A percentile compares a stretch with the other conserved stretches of the same genome.
phyloP scores from a whole-genome alignment of 352 stramenopile species.

The Hyaloperonospora brassicae region DNA sequence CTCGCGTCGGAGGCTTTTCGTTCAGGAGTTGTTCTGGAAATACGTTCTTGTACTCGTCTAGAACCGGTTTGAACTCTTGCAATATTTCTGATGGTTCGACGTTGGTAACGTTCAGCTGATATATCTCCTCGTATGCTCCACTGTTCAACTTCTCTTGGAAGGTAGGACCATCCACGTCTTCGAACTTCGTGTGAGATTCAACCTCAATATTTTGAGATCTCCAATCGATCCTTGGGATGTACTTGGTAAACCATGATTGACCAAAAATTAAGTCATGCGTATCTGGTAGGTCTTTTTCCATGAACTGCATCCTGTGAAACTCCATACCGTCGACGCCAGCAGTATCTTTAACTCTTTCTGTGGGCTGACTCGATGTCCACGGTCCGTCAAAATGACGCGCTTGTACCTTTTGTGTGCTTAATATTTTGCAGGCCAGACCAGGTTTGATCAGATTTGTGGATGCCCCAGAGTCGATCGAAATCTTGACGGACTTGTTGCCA shows the following conservation, averaged over 20 bases:
- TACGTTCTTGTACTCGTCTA: constrained; percentile 6
- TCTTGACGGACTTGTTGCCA: neutral
- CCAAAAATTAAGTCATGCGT: constrained; percentile 17
- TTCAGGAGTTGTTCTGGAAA: constrained; percentile 15
- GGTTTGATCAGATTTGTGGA: constrained; percentile 3
- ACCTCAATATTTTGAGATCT: constrained; percentile 6
- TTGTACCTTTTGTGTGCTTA: constrained; percentile 1
- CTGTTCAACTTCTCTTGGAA: constrained; percentile 3
- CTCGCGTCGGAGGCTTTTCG: constrained; percentile 8
- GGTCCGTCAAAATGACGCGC: constrained; percentile 6
- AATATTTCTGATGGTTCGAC: neutral
- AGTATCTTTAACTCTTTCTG: constrained; percentile 9
- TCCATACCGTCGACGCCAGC: constrained; percentile 9
- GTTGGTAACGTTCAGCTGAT: constrained; percentile 10
- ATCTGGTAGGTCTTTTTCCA: constrained; percentile 8
- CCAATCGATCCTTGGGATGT: constrained; percentile 10
- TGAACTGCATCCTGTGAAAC: constrained; percentile 9
- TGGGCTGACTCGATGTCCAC: constrained; percentile 5
- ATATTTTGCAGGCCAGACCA: neutral
- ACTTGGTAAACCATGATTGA: constrained; percentile 14
- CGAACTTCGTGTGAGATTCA: neutral
- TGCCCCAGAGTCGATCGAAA: constrained; percentile 1
- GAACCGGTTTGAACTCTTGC: constrained; percentile 2
- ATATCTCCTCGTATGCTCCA: constrained; percentile 9
- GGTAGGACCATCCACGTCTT: constrained; percentile 6